Evolutionary conservation across 2,329 filamentous ascomycete genomes (phyloP).

Genomic region (Trichoderma brevicompactum): DNA sequence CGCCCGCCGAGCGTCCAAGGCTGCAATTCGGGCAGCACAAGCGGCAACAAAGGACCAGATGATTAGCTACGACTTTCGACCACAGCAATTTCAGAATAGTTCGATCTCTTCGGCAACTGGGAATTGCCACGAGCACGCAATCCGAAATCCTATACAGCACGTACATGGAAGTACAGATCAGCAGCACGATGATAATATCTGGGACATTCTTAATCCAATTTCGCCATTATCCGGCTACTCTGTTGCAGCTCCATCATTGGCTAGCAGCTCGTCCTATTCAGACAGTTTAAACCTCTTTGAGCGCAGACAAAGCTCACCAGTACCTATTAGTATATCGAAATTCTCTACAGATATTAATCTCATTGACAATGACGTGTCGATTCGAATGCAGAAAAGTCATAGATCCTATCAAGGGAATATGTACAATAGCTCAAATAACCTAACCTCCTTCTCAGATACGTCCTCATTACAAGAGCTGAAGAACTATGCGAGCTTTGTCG

Average conservation of each 20-base stretch:
- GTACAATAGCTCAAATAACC: no score
- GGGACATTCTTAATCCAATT: not conserved
- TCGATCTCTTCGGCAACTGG: not conserved
- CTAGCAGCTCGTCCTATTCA: not conserved
- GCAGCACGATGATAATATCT: not conserved
- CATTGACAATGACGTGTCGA: not conserved
- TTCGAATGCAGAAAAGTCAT: not conserved
- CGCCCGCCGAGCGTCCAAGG: conserved; percentile 56
- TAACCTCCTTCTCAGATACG: not conserved
- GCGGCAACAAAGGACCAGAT: conserved; percentile 31
- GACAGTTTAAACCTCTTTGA: not conserved
- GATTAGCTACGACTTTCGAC: not conserved
- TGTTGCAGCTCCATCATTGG: not conserved
- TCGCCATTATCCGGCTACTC: not conserved
- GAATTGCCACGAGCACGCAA: not conserved
- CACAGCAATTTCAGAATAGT: not conserved
- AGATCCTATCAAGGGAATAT: not conserved
- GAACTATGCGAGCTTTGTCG: not conserved
- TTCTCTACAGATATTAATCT: conserved; percentile 4
- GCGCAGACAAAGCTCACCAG: not conserved
- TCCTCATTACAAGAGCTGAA: not conserved
- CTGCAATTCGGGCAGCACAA: conserved; percentile 50
- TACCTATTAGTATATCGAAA: not conserved
- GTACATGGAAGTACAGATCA: not conserved
- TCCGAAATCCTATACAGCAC: not conserved